These are phyloP conservation scores for Fusarium continuum DNA, from an alignment of 2,329 filamentous ascomycete genomes.

Conservation along the genomic window DNA sequence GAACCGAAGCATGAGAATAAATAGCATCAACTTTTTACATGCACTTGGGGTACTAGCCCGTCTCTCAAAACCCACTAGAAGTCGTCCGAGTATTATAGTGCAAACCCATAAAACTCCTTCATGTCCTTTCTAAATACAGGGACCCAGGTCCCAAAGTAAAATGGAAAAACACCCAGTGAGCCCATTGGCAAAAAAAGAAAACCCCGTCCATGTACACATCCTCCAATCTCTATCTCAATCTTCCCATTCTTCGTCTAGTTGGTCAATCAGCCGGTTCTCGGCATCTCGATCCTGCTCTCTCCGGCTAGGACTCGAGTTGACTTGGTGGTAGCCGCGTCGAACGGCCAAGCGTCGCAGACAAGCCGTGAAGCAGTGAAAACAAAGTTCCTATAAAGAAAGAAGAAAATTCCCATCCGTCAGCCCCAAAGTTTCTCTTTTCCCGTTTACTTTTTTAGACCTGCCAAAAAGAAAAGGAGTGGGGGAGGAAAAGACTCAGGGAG, in stretches of 20 bases:
- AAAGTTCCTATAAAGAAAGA: conserved; percentile 62
- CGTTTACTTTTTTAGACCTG: conserved; percentile 2
- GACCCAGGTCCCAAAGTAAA: conserved; percentile 3
- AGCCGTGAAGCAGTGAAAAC: conserved; percentile 74
- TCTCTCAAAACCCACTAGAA: conserved; percentile 18
- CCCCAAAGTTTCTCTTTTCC: conserved; percentile 14
- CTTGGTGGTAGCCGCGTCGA: conserved; percentile 72
- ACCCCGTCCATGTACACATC: background rate
- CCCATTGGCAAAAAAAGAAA: conserved; percentile 12
- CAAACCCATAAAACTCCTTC: conserved; percentile 37
- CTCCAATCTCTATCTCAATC: conserved; percentile 58
- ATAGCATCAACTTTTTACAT: conserved; percentile 23
- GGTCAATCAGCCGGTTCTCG: conserved; percentile 93
- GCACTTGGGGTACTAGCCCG: conserved; percentile 12
- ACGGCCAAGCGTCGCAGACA: conserved; percentile 73
- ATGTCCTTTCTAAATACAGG: conserved; percentile 31
- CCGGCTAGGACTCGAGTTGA: conserved; percentile 64
- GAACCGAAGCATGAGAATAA: background rate
- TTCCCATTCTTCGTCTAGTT: conserved; percentile 97
- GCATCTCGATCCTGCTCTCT: conserved; percentile 71
- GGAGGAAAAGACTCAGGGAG: conserved; percentile 33
- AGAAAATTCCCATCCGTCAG: conserved; percentile 38
- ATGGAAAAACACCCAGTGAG: background rate
- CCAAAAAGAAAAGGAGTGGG: background rate
- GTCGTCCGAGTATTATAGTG: conserved; percentile 24